Evolutionary conservation across 2,329 filamentous ascomycete genomes (phyloP).

Genomic region (Ophiostoma quercus): DNA sequence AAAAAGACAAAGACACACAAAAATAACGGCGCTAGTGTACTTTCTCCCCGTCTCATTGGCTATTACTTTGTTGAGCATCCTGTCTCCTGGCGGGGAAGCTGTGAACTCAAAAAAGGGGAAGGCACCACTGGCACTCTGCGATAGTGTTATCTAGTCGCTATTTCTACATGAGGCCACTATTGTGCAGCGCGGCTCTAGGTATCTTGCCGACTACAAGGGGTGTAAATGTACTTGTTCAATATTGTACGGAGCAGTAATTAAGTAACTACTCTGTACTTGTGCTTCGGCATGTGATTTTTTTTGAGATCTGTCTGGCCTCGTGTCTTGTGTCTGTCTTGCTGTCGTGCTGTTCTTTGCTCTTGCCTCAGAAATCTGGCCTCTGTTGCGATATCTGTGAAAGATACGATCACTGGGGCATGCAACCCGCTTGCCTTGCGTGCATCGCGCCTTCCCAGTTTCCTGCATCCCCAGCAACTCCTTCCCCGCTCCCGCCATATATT

Average conservation of each 20-base stretch:
- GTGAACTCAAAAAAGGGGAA: slow-evolving; percentile 11
- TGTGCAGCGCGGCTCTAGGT: slow-evolving; percentile 7
- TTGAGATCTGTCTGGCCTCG: background rate
- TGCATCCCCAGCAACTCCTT: background rate
- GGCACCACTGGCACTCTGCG: slow-evolving; percentile 5
- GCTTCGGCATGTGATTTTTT: background rate
- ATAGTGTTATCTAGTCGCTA: slow-evolving; percentile 15
- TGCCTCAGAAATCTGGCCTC: background rate
- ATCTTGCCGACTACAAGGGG: slow-evolving; percentile 8
- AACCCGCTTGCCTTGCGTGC: background rate
- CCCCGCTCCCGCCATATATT: slow-evolving; percentile 4
- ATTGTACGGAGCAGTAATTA: background rate
- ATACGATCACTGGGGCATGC: background rate
- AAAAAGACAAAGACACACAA: slow-evolving; percentile 7
- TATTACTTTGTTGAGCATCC: slow-evolving; percentile 5
- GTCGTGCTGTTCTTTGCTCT: background rate
- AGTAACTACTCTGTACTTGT: background rate
- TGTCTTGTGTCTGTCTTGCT: background rate
- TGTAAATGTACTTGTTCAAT: background rate
- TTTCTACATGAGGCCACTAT: background rate
- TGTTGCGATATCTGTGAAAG: background rate
- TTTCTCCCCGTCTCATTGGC: background rate
- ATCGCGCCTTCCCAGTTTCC: background rate
- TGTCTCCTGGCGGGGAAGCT: slow-evolving; percentile 14
- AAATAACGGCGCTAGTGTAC: slow-evolving; percentile 2